These are phyloP conservation scores for Rosa hybrid DNA, from an alignment of 331 rosid species.

Conservation along the genomic window DNA sequence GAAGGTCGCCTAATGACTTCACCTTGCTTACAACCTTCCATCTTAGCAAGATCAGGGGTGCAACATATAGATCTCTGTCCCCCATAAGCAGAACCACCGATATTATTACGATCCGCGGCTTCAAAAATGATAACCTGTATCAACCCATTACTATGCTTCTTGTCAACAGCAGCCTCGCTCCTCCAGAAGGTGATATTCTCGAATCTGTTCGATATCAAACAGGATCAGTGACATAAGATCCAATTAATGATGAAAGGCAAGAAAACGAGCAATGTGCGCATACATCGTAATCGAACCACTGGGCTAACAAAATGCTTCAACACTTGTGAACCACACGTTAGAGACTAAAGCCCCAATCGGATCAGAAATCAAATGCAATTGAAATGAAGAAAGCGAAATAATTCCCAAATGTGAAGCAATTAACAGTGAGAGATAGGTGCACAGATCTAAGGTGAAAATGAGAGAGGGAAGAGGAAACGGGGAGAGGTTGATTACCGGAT, in stretches of 20 bases:
- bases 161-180: conserved; percentile 53
- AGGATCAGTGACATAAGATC: background rate
- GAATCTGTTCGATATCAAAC: conserved; percentile 54
- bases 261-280: no score
- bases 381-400: background rate
- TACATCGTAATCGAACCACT: no score
- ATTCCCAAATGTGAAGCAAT: background rate
- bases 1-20: conserved; percentile 84
- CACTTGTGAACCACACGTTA: no score
- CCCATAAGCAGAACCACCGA: conserved; percentile 98
- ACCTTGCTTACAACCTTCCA: conserved; percentile 91
- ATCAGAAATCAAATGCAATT: no score
- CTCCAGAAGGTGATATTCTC: conserved; percentile 79
- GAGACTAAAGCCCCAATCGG: no score
- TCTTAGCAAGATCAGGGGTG: conserved; percentile 86
- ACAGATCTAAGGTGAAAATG: conserved; percentile 4
- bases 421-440: no score
- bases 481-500: conserved; percentile 50
- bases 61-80: conserved; percentile 95
- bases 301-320: no score
- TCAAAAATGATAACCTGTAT: conserved; percentile 78
- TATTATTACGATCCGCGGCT: conserved; percentile 86
- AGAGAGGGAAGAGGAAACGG: background rate
- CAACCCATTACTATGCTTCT: conserved; percentile 54
- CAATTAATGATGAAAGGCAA: no score